Conservation (phyloP, 1,284 basidiomycete genomes). For the Sporisorium iseilematis-ciliati region DNA sequence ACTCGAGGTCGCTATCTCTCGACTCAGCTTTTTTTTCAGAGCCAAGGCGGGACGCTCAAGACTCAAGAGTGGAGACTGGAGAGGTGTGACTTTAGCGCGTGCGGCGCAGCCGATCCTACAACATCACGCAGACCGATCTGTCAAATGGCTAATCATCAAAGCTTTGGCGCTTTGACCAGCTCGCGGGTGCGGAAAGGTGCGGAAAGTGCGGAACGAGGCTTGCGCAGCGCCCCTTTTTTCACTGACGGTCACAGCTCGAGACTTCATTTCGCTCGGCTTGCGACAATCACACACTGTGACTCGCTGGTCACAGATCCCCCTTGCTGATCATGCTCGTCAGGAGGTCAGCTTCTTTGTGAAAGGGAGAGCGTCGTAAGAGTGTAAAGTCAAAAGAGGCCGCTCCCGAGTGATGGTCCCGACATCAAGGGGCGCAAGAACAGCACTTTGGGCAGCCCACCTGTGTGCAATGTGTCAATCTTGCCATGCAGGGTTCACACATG, state of each 20-base stretch:
- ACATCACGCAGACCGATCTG: slow-evolving; percentile 4
- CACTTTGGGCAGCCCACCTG: slow-evolving; percentile 1
- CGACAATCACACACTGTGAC: slow-evolving; percentile 1
- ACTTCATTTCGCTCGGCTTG: not conserved
- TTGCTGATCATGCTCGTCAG: not conserved
- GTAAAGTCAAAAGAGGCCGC: not conserved
- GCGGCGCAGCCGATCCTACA: slow-evolving; percentile 18
- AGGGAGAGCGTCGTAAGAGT: not conserved
- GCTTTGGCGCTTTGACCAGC: slow-evolving; percentile 30
- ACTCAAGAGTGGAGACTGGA: not conserved
- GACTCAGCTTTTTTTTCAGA: slow-evolving; percentile 4
- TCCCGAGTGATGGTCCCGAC: slow-evolving; percentile 1
- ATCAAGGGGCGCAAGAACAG: not conserved
- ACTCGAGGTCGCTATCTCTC: slow-evolving; percentile 5
- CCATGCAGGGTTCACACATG: slow-evolving; percentile 37
- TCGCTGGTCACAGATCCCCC: not conserved
- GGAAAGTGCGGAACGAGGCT: not conserved
- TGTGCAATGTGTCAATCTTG: not conserved
- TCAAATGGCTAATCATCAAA: slow-evolving; percentile 25
- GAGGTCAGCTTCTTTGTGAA: not conserved
- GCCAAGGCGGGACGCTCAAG: not conserved
- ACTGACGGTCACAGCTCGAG: not conserved
- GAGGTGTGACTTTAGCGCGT: too few relatives aligned
- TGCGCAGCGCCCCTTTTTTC: slow-evolving; percentile 7
- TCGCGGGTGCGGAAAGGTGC: not conserved